Conservation (phyloP, 805 yeast species). For the Kodamaea nitidulidarum region DNA sequence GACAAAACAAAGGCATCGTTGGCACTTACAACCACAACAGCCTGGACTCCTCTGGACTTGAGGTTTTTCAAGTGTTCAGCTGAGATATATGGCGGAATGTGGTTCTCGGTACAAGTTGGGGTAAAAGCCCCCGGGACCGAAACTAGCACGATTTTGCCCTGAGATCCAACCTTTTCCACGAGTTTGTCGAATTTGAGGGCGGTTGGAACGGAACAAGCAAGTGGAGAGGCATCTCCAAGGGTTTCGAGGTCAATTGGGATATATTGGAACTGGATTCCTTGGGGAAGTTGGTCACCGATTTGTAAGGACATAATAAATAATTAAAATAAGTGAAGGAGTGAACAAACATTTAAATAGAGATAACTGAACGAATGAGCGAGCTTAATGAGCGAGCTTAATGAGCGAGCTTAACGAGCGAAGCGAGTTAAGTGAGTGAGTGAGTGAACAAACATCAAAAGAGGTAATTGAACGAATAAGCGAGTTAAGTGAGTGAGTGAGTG, state of each 20-base stretch:
- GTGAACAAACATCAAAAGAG: too few relatives aligned
- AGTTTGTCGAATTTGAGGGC: constrained; percentile 32
- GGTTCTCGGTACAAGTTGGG: constrained; percentile 44
- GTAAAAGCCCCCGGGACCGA: constrained; percentile 44
- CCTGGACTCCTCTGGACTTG: constrained; percentile 26
- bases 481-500: too few relatives aligned
- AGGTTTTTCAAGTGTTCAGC: constrained; percentile 23
- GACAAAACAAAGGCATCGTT: constrained; percentile 42
- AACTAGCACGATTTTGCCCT: constrained; percentile 27
- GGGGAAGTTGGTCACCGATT: constrained; percentile 33
- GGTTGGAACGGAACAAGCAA: constrained; percentile 35
- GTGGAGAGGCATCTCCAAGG: constrained; percentile 21
- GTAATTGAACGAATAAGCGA: too few relatives aligned
- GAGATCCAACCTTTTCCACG: constrained; percentile 18
- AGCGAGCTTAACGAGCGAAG: too few relatives aligned
- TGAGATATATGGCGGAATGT: constrained; percentile 36
- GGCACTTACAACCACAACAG: constrained; percentile 35
- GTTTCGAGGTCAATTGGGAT: constrained; percentile 34
- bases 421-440: too few relatives aligned
- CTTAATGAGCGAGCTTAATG: too few relatives aligned
- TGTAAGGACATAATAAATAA: constrained; percentile 16
- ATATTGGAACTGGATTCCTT: constrained; percentile 30
- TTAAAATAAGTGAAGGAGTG: too few relatives aligned
- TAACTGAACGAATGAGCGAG: too few relatives aligned
- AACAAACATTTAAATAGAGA: too few relatives aligned